These are phyloP conservation scores for Suillus plorans DNA, from an alignment of 768 basidiomycete genomes.

Conservation along the genomic window DNA sequence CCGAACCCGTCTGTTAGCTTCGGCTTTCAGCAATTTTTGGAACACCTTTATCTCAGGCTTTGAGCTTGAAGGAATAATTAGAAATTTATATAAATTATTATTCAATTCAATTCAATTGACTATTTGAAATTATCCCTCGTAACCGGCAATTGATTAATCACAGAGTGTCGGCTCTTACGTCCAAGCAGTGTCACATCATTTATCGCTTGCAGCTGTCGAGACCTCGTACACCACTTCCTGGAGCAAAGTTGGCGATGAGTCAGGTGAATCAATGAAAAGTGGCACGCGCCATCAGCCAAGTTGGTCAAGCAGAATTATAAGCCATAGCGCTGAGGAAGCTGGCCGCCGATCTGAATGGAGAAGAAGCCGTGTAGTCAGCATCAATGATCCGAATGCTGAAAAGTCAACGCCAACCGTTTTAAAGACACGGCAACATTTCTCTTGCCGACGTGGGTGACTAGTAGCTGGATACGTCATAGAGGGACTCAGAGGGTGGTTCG, in stretches of 20 bases:
- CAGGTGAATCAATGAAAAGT: too few species aligned
- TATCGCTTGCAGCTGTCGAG: too few species aligned
- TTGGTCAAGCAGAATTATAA: too few species aligned
- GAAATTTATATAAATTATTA: too few species aligned
- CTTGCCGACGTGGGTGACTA: neutral
- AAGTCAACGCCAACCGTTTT: neutral
- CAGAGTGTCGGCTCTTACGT: neutral
- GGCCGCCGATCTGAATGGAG: neutral
- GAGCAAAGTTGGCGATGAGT: neutral
- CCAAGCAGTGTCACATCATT: too few species aligned
- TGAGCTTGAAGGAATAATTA: neutral
- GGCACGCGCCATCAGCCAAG: too few species aligned
- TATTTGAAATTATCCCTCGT: neutral
- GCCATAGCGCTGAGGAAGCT: neutral
- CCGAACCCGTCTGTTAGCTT: slow-evolving; percentile 91
- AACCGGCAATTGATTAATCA: neutral
- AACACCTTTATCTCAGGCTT: slow-evolving; percentile 30
- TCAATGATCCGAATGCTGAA: neutral
- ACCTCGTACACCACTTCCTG: neutral
- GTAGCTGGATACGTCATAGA: neutral
- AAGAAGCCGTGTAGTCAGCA: neutral
- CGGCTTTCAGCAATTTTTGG: slow-evolving; percentile 92
- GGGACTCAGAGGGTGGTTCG: neutral
- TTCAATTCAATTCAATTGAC: neutral
- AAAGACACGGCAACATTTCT: neutral